Evolutionary conservation across 2,329 filamentous ascomycete genomes (phyloP).

Genomic region (Lachnellula subtilissima): DNA sequence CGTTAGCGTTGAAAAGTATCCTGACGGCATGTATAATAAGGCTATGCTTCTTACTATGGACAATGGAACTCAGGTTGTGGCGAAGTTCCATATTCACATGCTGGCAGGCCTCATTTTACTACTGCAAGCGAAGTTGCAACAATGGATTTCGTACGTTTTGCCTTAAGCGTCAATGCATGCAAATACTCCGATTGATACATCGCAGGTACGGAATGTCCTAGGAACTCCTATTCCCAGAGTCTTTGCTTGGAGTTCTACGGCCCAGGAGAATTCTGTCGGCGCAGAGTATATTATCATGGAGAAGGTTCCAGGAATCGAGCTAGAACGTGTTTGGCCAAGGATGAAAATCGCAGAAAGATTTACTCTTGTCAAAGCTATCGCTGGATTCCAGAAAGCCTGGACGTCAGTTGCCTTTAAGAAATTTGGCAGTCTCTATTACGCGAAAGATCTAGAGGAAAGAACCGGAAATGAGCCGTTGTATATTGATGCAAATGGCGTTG

Average conservation of each 20-base stretch:
- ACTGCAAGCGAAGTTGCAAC: slow-evolving; percentile 18
- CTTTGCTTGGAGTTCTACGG: slow-evolving; percentile 7
- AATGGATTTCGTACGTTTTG: slow-evolving; percentile 16
- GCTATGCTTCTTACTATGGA: slow-evolving; percentile 30
- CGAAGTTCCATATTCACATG: slow-evolving; percentile 16
- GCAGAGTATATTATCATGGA: slow-evolving; percentile 38
- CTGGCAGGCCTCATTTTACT: slow-evolving; percentile 13
- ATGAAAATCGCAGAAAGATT: slow-evolving; percentile 9
- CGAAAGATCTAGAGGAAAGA: not conserved
- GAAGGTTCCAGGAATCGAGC: slow-evolving; percentile 29
- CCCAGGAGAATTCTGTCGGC: slow-evolving; percentile 27
- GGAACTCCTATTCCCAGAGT: slow-evolving; percentile 2
- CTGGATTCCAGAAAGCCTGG: slow-evolving; percentile 2
- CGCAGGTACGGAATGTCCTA: not conserved
- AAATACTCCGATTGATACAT: not conserved
- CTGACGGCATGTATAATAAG: slow-evolving; percentile 35
- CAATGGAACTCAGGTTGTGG: slow-evolving; percentile 23
- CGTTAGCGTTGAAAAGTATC: slow-evolving; percentile 33
- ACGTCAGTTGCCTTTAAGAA: slow-evolving; percentile 1
- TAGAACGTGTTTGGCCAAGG: slow-evolving; percentile 20
- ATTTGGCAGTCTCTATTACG: slow-evolving; percentile 6
- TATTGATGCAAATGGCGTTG: slow-evolving; percentile 5
- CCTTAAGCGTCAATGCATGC: not conserved
- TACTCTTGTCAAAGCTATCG: slow-evolving; percentile 1
- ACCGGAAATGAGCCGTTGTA: not conserved